Percentiles rank a stretch among this genome's conserved stretches.
These are phyloP conservation scores for Rossbeevera mucosa DNA, from an alignment of 768 basidiomycete species.

Conservation along the genomic window DNA sequence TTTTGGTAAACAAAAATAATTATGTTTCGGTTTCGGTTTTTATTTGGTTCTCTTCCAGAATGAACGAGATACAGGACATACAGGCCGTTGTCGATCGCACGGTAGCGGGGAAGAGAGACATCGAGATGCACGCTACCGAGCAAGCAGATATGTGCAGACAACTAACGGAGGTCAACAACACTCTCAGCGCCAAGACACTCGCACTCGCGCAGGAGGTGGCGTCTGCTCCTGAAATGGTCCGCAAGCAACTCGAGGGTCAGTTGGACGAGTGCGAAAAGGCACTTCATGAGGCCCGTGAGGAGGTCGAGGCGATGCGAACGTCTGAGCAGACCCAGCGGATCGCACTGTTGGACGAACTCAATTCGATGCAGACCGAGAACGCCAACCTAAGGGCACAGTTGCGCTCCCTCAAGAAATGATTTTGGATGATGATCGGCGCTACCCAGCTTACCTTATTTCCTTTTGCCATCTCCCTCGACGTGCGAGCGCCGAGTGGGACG, in stretches of 20 bases:
- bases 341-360: slow-evolving; percentile 84
- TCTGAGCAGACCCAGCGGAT: slow-evolving; percentile 80
- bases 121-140: slow-evolving; percentile 65
- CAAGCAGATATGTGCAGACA: slow-evolving; percentile 72
- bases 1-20: not conserved
- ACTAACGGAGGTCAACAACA: slow-evolving; percentile 74
- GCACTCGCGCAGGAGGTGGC: slow-evolving; percentile 39
- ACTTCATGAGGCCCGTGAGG: slow-evolving; percentile 60
- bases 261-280: slow-evolving; percentile 57
- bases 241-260: slow-evolving; percentile 61
- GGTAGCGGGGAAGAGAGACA: slow-evolving; percentile 56
- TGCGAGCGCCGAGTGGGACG: not conserved
- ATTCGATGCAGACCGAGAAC: slow-evolving; percentile 78
- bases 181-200: slow-evolving; percentile 67
- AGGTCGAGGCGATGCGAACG: slow-evolving; percentile 60
- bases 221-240: slow-evolving; percentile 40
- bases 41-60: no score
- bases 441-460: not conserved
- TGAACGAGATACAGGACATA: slow-evolving; percentile 61
- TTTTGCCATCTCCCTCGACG: not conserved
- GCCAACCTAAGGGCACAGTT: slow-evolving; percentile 64
- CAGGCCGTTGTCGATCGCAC: slow-evolving; percentile 59
- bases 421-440: not conserved
- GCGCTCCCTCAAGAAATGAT: slow-evolving; percentile 45
- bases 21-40: not conserved